These are phyloP conservation scores for Sclerotinia glacialis DNA, from an alignment of 2,329 filamentous ascomycete species.

Conservation along the genomic window DNA sequence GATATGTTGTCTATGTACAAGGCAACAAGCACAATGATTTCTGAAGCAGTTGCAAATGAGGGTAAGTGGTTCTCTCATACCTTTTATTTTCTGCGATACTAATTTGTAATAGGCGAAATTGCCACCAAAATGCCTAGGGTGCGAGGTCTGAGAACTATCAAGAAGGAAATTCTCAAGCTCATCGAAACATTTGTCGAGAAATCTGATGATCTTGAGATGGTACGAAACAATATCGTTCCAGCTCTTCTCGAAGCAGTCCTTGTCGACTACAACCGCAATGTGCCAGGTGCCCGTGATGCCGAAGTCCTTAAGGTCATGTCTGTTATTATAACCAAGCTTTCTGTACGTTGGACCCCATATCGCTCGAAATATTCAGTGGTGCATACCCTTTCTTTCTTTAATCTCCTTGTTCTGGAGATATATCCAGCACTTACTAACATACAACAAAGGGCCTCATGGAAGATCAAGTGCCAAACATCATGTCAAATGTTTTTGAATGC, in stretches of 20 bases:
- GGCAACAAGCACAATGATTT: slow-evolving; percentile 93
- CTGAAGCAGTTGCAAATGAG: slow-evolving; percentile 82
- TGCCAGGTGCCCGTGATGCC: slow-evolving; percentile 90
- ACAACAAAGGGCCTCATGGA: slow-evolving; percentile 79
- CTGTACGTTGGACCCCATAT: slow-evolving; percentile 66
- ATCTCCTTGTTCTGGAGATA: slow-evolving; percentile 15
- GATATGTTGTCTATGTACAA: slow-evolving; percentile 99
- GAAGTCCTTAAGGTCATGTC: slow-evolving; percentile 98
- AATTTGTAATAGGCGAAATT: slow-evolving; percentile 64
- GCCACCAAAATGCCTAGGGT: slow-evolving; percentile 98
- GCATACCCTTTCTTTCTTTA: slow-evolving; percentile 32
- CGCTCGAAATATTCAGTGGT: slow-evolving; percentile 48
- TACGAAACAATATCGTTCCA: slow-evolving; percentile 92
- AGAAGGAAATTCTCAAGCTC: slow-evolving; percentile 98
- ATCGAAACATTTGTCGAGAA: slow-evolving; percentile 98
- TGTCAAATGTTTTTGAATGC: slow-evolving; percentile 98
- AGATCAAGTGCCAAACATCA: slow-evolving; percentile 93
- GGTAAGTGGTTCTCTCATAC: slow-evolving; percentile 49
- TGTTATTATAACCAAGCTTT: slow-evolving; percentile 92
- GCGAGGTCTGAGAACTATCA: slow-evolving; percentile 91
- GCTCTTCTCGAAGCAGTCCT: slow-evolving; percentile 90
- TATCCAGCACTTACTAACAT: slow-evolving; percentile 37
- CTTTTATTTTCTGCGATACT: slow-evolving; percentile 31
- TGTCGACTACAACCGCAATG: slow-evolving; percentile 95
- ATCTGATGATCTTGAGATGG: slow-evolving; percentile 90